These are phyloP conservation scores for Fonsecaea nubica DNA, from an alignment of 2,329 filamentous ascomycete genomes.

Conservation along the genomic window DNA sequence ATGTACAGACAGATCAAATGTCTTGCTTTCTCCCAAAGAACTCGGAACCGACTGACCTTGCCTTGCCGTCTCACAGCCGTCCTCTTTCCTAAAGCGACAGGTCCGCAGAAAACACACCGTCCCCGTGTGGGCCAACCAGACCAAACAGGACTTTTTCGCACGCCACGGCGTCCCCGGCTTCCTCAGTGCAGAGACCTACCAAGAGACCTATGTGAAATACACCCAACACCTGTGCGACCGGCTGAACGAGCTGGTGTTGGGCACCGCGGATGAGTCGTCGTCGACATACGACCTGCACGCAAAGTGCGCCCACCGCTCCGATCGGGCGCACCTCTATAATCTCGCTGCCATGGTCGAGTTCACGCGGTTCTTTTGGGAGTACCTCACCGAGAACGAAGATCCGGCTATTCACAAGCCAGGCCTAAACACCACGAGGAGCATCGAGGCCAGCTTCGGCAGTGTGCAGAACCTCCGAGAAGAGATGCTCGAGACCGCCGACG, in stretches of 20 bases:
- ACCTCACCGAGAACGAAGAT: slow-evolving; percentile 40
- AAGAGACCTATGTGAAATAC: slow-evolving; percentile 82
- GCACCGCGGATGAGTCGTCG: slow-evolving; percentile 53
- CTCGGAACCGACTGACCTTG: neutral
- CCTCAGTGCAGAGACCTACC: slow-evolving; percentile 71
- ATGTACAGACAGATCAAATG: slow-evolving; percentile 2
- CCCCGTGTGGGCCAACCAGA: slow-evolving; percentile 26
- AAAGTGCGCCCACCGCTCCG: slow-evolving; percentile 77
- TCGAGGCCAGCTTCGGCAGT: slow-evolving; percentile 77
- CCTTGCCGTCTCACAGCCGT: neutral
- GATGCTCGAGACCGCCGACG: slow-evolving; percentile 77
- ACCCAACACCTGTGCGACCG: slow-evolving; percentile 75
- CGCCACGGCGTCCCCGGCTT: slow-evolving; percentile 70
- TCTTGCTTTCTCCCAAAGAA: neutral
- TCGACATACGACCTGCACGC: slow-evolving; percentile 72
- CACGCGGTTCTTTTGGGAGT: slow-evolving; percentile 67
- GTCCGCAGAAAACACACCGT: slow-evolving; percentile 29
- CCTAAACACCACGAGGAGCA: slow-evolving; percentile 48
- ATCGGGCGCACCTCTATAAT: slow-evolving; percentile 84
- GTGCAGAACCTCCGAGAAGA: slow-evolving; percentile 81
- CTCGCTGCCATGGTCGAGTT: slow-evolving; percentile 96
- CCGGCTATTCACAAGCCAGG: slow-evolving; percentile 25
- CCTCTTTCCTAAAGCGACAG: slow-evolving; percentile 34
- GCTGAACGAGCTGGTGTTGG: slow-evolving; percentile 75
- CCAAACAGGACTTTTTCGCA: slow-evolving; percentile 38